Evolutionary conservation across 164 flowering plant genomes (phyloP).

Genomic region (Houttuynia cordata): DNA sequence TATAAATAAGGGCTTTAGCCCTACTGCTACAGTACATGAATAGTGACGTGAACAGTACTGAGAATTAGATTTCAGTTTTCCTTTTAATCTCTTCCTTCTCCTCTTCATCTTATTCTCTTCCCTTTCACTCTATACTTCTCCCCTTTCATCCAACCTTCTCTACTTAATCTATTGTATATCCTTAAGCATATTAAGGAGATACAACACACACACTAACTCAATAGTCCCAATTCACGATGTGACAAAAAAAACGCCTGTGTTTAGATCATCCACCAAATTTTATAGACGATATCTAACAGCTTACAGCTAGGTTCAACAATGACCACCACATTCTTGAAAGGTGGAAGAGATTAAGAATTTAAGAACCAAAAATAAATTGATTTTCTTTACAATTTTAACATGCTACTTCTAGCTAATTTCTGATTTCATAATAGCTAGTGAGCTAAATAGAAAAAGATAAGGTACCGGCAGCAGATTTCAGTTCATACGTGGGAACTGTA

Average conservation of each 20-base stretch:
- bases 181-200: too few species aligned
- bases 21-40: too few species aligned
- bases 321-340: not conserved
- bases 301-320: not conserved
- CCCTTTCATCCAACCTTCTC: too few species aligned
- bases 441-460: slow-evolving; percentile 23
- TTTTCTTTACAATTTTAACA: too few species aligned
- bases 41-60: too few species aligned
- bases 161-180: too few species aligned
- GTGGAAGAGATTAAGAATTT: too few species aligned
- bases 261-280: not conserved
- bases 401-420: not conserved
- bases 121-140: too few species aligned
- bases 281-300: not conserved
- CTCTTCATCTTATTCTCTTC: too few species aligned
- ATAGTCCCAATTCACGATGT: not conserved
- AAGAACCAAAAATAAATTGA: not conserved
- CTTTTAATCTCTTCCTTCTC: too few species aligned
- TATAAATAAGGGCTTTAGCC: too few species aligned
- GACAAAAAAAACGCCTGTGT: not conserved
- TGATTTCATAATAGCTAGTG: not conserved
- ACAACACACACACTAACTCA: not conserved
- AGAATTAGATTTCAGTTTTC: too few species aligned
- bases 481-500: slow-evolving; percentile 88
- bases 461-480: slow-evolving; percentile 99